These are phyloP conservation scores for Talaromyces sp. DNA, from an alignment of 2,329 filamentous ascomycete genomes.

Conservation along the genomic window DNA sequence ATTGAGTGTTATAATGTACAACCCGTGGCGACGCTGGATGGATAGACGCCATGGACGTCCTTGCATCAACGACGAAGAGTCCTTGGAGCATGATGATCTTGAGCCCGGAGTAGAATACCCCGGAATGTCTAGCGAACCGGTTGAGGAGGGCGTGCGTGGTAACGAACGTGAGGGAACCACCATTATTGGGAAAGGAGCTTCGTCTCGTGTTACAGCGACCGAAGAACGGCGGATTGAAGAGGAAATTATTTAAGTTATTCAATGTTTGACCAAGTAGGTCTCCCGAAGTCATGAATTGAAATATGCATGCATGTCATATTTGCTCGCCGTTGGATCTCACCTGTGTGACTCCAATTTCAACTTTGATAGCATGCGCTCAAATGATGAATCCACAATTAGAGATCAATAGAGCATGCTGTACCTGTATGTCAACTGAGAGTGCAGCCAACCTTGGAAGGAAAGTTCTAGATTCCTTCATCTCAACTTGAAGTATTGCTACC, in stretches of 20 bases:
- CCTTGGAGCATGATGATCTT: slow-evolving; percentile 22
- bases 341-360: no score
- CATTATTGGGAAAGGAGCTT: slow-evolving; percentile 13
- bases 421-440: no score
- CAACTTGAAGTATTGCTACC: no score
- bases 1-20: slow-evolving; percentile 73
- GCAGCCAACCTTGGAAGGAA: no score
- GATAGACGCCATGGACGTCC: slow-evolving; percentile 40
- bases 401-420: no score
- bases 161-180: not conserved
- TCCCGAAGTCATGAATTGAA: no score
- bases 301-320: not conserved
- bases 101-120: not conserved
- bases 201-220: slow-evolving; percentile 17
- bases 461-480: no score
- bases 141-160: not conserved
- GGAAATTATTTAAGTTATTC: slow-evolving; percentile 14
- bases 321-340: not conserved
- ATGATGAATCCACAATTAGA: no score
- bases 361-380: no score
- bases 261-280: no score
- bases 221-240: slow-evolving; percentile 17
- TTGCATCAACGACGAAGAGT: slow-evolving; percentile 23
- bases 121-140: slow-evolving; percentile 1
- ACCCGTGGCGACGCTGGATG: slow-evolving; percentile 72